A percentile compares a stretch with the other conserved stretches of the same genome.
Conservation (phyloP, 257 asterid species). For the Hygrophila difformis region DNA sequence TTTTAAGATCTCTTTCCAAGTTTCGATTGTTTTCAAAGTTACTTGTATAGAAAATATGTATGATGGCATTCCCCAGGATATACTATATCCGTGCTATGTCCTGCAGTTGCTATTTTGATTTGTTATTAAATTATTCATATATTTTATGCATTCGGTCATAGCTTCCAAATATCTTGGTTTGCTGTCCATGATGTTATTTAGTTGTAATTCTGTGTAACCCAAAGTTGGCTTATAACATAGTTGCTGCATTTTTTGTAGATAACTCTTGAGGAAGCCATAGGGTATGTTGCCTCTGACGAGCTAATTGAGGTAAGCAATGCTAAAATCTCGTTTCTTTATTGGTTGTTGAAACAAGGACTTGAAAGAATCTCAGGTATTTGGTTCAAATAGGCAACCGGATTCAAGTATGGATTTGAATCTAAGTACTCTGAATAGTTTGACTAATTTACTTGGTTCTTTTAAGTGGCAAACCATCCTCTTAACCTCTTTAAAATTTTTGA, state of each 20-base stretch:
- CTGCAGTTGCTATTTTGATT: too few species aligned
- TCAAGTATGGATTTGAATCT: too few species aligned
- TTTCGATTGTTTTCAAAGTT: not conserved
- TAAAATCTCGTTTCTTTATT: not conserved
- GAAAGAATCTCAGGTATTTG: not conserved
- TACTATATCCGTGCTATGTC: too few species aligned
- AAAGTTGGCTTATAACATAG: not conserved
- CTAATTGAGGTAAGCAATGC: constrained; percentile 73
- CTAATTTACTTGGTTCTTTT: too few species aligned
- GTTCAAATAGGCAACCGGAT: too few species aligned
- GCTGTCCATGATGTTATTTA: not conserved
- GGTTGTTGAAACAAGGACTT: not conserved
- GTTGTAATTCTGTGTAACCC: not conserved
- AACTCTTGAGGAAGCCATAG: constrained; percentile 94
- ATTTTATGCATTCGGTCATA: too few species aligned
- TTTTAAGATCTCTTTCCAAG: not conserved
- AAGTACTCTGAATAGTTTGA: too few species aligned
- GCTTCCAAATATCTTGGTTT: too few species aligned
- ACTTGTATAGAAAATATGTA: not conserved
- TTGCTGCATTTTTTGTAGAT: constrained; percentile 43
- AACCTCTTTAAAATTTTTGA: too few species aligned
- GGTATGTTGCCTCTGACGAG: constrained; percentile 92
- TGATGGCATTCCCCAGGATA: too few species aligned
- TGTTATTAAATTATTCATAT: too few species aligned
- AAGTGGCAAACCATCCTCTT: too few species aligned